These are phyloP conservation scores for Laguncularia racemosa DNA, from an alignment of 345 rosid species.

Conservation along the genomic window DNA sequence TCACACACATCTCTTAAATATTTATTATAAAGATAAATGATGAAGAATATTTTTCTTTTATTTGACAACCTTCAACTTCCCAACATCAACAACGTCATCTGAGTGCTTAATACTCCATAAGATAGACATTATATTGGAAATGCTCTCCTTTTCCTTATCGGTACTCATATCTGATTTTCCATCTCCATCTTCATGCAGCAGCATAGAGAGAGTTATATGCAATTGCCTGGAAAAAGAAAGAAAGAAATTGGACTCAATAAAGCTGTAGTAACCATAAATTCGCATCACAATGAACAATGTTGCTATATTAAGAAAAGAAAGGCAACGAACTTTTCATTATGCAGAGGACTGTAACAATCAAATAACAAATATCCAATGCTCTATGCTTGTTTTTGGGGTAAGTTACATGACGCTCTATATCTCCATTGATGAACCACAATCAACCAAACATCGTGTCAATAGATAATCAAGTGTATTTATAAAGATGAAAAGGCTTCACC, in stretches of 20 bases:
- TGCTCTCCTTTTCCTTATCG: constrained; percentile 51
- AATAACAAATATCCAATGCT: no score
- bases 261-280: background rate
- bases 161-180: constrained; percentile 52
- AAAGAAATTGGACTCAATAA: background rate
- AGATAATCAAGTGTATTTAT: no score
- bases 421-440: no score
- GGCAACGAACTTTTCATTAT: no score
- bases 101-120: constrained; percentile 60
- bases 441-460: no score
- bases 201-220: constrained; percentile 53
- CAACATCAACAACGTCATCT: constrained; percentile 62
- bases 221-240: constrained; percentile 52
- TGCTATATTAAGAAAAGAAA: no score
- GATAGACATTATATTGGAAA: constrained; percentile 39
- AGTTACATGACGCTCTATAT: no score
- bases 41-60: background rate
- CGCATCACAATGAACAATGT: no score
- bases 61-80: constrained; percentile 63
- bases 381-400: no score
- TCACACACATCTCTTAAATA: no score
- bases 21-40: background rate
- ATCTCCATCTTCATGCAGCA: constrained; percentile 80
- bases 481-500: no score
- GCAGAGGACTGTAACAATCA: no score